Evolutionary conservation across 2,329 filamentous ascomycete species (phyloP).

Genomic region (Curvularia sp.): DNA sequence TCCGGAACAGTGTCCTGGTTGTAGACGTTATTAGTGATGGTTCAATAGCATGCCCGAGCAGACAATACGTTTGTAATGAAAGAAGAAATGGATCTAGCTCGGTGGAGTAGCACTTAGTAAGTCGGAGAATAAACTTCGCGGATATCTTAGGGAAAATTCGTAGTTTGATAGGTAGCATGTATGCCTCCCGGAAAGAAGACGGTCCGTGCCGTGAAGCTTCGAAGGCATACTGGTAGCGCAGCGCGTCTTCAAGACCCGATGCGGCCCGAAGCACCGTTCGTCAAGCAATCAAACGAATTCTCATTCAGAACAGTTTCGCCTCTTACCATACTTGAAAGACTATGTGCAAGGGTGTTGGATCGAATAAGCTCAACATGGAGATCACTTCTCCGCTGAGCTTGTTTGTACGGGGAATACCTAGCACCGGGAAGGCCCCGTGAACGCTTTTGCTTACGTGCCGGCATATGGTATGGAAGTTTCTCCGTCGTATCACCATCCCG

Average conservation of each 20-base stretch:
- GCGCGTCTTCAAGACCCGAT: background rate
- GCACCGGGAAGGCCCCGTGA: constrained; percentile 12
- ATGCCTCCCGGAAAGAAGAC: constrained; percentile 1
- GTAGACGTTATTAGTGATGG: background rate
- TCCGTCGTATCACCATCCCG: constrained; percentile 3
- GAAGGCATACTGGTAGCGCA: background rate
- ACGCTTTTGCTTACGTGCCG: constrained; percentile 8
- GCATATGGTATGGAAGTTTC: constrained; percentile 3
- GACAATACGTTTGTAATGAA: too few relatives aligned
- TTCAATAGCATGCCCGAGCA: too few relatives aligned
- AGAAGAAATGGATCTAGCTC: background rate
- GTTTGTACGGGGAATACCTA: background rate
- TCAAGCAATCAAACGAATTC: background rate
- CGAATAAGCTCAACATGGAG: constrained; percentile 5
- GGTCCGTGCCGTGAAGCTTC: background rate
- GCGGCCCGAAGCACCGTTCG: constrained; percentile 8
- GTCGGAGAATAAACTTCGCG: too few relatives aligned
- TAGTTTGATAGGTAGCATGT: background rate
- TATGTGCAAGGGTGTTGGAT: constrained; percentile 3
- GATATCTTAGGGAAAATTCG: too few relatives aligned
- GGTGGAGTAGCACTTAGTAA: too few relatives aligned
- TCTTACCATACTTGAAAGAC: too few relatives aligned
- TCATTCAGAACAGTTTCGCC: too few relatives aligned
- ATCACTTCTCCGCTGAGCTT: constrained; percentile 7
- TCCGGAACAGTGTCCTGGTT: too few relatives aligned